These are phyloP conservation scores for Aspergillus bridgeri DNA, from an alignment of 495 filamentous ascomycete genomes.

Conservation along the genomic window DNA sequence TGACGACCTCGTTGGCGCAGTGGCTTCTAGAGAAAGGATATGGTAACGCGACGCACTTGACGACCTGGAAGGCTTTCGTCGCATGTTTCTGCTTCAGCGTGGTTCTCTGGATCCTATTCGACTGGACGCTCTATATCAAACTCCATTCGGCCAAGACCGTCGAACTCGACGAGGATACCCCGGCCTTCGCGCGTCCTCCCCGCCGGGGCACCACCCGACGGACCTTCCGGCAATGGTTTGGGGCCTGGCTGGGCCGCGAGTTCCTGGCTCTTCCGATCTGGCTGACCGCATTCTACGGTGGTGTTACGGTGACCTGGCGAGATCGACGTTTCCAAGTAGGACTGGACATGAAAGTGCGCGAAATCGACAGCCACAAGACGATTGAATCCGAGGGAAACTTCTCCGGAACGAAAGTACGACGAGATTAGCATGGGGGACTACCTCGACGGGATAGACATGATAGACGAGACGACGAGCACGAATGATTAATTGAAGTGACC, in stretches of 20 bases:
- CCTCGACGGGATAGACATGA: background rate
- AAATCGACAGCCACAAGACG: constrained; percentile 29
- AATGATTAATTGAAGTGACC: background rate
- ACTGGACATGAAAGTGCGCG: constrained; percentile 72
- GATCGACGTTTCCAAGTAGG: constrained; percentile 79
- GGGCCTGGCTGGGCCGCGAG: constrained; percentile 85
- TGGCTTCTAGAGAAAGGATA: constrained; percentile 53
- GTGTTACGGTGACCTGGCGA: constrained; percentile 81
- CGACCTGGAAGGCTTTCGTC: constrained; percentile 67
- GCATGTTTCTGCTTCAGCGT: constrained; percentile 65
- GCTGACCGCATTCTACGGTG: constrained; percentile 79
- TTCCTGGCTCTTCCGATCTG: constrained; percentile 81
- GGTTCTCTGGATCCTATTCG: constrained; percentile 65
- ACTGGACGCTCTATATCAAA: constrained; percentile 68
- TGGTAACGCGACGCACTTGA: constrained; percentile 31
- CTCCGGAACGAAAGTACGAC: constrained; percentile 4
- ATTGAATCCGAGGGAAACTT: constrained; percentile 16
- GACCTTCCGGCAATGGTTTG: constrained; percentile 66
- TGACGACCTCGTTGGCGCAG: constrained; percentile 66
- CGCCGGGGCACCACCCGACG: constrained; percentile 35
- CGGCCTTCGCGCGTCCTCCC: constrained; percentile 59
- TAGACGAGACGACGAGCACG: background rate
- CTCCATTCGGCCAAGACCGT: constrained; percentile 68
- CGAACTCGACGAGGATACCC: constrained; percentile 69
- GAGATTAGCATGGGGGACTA: background rate